Evolutionary conservation across 2,329 filamentous ascomycete species (phyloP).

Genomic region (Claviceps citrina): DNA sequence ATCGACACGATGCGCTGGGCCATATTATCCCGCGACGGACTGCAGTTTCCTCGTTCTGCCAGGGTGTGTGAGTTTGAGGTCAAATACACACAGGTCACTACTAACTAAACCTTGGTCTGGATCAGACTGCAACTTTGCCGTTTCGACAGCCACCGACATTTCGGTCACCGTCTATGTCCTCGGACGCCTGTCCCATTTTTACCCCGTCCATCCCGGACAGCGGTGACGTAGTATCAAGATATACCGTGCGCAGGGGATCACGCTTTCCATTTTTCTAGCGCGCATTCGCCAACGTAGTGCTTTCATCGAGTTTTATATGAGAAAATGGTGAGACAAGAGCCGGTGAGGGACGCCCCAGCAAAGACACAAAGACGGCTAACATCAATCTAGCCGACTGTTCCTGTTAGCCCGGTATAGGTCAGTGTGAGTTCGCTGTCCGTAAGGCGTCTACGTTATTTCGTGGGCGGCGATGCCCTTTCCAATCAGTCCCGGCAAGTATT

Average conservation of each 20-base stretch:
- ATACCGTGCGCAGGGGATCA: neutral
- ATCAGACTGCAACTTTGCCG: neutral
- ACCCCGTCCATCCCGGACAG: neutral
- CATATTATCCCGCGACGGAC: neutral
- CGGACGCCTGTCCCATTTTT: neutral
- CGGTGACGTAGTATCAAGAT: neutral
- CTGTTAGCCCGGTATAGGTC: neutral
- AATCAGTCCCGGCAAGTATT: neutral
- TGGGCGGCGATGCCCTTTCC: neutral
- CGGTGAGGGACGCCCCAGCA: neutral
- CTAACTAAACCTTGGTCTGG: no score
- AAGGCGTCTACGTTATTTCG: neutral
- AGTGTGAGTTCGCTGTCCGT: neutral
- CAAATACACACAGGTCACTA: no score
- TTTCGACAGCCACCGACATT: neutral
- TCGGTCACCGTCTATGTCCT: neutral
- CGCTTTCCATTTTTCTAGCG: neutral
- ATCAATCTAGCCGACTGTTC: neutral
- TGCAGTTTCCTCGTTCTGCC: neutral
- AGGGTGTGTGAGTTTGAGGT: no score
- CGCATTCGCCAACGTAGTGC: neutral
- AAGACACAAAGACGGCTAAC: neutral
- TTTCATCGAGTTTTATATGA: neutral
- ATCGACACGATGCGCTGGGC: neutral
- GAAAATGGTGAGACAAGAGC: neutral